Percentiles rank a stretch among this genome's conserved stretches.
Evolutionary conservation across 106 monocot species (phyloP).

Genomic region (Narthecium ossifragum): DNA sequence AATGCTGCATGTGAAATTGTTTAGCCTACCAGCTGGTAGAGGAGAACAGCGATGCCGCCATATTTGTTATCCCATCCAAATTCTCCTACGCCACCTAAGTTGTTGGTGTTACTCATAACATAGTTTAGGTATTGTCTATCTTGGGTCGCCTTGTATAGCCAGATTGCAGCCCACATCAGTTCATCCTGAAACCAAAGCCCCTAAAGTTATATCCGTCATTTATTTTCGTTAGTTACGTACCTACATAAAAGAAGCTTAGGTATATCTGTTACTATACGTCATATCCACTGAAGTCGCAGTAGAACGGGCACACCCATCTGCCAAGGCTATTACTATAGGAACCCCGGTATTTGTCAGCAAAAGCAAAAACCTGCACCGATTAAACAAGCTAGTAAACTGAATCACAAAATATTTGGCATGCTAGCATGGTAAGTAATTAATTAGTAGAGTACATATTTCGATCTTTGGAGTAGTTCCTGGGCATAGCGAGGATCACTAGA

Average conservation of each 20-base stretch:
- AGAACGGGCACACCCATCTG: conserved; percentile 17
- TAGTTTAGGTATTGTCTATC: background rate
- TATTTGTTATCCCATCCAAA: conserved; percentile 29
- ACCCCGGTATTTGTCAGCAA: conserved; percentile 17
- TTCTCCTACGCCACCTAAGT: background rate
- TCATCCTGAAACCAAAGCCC: conserved; percentile 13
- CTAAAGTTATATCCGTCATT: no score
- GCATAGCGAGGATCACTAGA: background rate
- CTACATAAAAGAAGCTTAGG: background rate
- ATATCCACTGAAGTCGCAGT: conserved; percentile 21
- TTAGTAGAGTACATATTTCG: conserved; percentile 5
- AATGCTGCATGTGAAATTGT: no score
- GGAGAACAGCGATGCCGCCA: conserved; percentile 22
- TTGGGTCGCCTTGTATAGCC: conserved; percentile 21
- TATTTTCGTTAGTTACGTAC: background rate
- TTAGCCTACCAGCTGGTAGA: background rate
- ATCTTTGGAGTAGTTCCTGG: conserved; percentile 1
- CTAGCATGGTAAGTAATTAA: no score
- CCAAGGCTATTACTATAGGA: conserved; percentile 20
- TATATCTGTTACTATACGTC: no score
- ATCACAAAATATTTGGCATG: no score
- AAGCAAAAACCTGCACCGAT: conserved; percentile 15
- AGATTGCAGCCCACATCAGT: conserved; percentile 22
- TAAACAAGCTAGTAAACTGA: background rate
- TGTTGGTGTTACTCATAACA: background rate